Evolutionary conservation across 768 basidiomycete species (phyloP).

Genomic region (Mycena vitilis): DNA sequence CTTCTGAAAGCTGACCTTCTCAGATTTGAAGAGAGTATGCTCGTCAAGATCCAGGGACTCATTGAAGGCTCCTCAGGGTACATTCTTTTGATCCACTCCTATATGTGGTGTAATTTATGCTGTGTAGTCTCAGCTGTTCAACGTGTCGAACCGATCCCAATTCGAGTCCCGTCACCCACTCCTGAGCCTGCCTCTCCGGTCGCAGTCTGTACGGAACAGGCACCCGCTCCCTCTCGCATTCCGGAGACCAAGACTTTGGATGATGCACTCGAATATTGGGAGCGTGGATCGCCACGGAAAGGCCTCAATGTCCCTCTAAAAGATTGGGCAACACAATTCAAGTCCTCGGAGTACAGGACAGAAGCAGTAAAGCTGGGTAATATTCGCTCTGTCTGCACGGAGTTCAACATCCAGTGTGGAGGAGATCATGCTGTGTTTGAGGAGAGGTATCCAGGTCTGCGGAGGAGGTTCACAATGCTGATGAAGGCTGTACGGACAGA

Average conservation of each 20-base stretch:
- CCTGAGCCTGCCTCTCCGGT: no score
- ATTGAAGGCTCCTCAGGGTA: no score
- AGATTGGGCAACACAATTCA: slow-evolving; percentile 28
- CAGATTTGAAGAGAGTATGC: slow-evolving; percentile 2
- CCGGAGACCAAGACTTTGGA: slow-evolving; percentile 31
- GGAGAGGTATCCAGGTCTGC: slow-evolving; percentile 15
- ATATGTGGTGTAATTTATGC: no score
- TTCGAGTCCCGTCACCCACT: no score
- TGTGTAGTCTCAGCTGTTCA: no score
- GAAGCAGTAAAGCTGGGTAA: slow-evolving; percentile 19
- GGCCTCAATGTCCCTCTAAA: slow-evolving; percentile 31
- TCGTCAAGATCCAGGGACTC: slow-evolving; percentile 1
- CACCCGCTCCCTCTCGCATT: no score
- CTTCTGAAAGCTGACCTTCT: no score
- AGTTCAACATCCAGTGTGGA: neutral
- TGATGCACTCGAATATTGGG: slow-evolving; percentile 37
- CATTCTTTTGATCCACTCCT: no score
- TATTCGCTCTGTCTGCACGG: slow-evolving; percentile 21
- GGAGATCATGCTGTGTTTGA: slow-evolving; percentile 5
- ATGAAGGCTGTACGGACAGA: slow-evolving; percentile 19
- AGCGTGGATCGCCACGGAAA: slow-evolving; percentile 27
- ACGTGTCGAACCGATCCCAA: no score
- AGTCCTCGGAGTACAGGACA: slow-evolving; percentile 15
- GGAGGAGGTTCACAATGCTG: slow-evolving; percentile 20
- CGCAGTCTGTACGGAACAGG: no score